Evolutionary conservation across 805 yeast genomes (phyloP), one percentile per base, ranked within the genome.

Genomic region (Yarrowia hollandica): DNA sequence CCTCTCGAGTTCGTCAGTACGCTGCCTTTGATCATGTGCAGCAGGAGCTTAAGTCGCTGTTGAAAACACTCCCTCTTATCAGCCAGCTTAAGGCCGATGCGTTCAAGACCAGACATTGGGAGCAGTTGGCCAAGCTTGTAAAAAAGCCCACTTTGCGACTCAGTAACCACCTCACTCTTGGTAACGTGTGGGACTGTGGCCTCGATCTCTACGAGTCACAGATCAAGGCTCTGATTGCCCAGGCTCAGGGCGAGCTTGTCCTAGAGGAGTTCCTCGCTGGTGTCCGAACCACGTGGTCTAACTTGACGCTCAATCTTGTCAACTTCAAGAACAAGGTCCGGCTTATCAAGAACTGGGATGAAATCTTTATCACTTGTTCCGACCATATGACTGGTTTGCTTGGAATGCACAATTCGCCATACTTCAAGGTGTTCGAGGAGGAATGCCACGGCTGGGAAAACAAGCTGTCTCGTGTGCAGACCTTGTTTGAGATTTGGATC

Each of bases 391-490:
- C 79, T 39, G 76, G 85, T 0, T 73, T 92, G 46, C 65, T 75
- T 0, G 82, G 92, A 1, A 89, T 90, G 89, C 82, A 79, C 58
- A 77, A 80, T 62, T 90, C 97, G 0, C 77, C 83, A 0, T 82
- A 79, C 63, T 87, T 75, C 69, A 71, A 71, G 10, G 75, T 76
- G 1, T 88, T 90, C 67, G 88, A 85, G 59, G 80, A 78, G 46
- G 82, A 80, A 7, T 78, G 84, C 0, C 60, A 68, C 7, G 75
- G 73, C 0, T 76, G 89, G 75, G 90, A 85, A 62, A 74, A 73
- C 0, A 79, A 76, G 59, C 67, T 92, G n/a, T 79, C 78, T 44
- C 64, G 67, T 0, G 64, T 89, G 1, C 77, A 77, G 39, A 72
- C 74, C 1, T 67, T 88, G 1, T 74, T 88, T 30, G 88, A 84